Base-by-base conservation (phyloP, 2,329 filamentous ascomycete species). In the Phialocephala subalpina region DNA sequence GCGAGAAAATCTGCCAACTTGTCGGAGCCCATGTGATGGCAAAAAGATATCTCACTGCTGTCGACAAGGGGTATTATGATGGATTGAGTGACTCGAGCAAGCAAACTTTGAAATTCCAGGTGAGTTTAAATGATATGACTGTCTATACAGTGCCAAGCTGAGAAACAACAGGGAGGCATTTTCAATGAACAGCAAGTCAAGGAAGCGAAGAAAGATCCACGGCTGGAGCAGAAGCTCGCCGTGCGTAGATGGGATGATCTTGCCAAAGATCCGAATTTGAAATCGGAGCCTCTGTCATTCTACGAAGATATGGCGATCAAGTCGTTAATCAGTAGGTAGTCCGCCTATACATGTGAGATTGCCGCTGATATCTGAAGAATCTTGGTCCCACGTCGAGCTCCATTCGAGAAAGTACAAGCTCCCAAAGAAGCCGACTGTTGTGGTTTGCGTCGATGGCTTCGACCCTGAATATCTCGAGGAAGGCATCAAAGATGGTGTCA, bases 221-320 rank as follows among this genome's bases (percentile, higher is more conserved):
- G 35, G 60, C 49, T 66, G n/a, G 38, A 42, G 38, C 38, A 66
- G 22, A 66, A 66, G 40, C 53, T 66, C 20, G 42, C 33, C 20
- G 60, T 66, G n/a, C 35, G 64, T 25, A 20, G 49, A 33, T 66
- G 64, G 64, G 64, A 66, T 52, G 64, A 66, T 27, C 36, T 58
- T 12, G 64, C 64, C 18, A 66, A 66, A 36, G 38, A 42, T 22
- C 52, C 64, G 25, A 52, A 58, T 27, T 36, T 63, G 45, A 42
- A 27, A 20, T 38, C 58, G 22, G 40, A 62, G 33, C 59, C 49
- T 27, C 35, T 66, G n/a, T 20, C 22, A 20, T 35, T 40, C 33
- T 63, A 66, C 27, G 58, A 66, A 36, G 59, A 42, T 18, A 62
- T 66, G 64, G 60, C 64, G 18, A 56, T 49, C 12, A 42, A 65